Conservation (phyloP, 2,329 filamentous ascomycete genomes). For the Intubia oerlemansii region DNA sequence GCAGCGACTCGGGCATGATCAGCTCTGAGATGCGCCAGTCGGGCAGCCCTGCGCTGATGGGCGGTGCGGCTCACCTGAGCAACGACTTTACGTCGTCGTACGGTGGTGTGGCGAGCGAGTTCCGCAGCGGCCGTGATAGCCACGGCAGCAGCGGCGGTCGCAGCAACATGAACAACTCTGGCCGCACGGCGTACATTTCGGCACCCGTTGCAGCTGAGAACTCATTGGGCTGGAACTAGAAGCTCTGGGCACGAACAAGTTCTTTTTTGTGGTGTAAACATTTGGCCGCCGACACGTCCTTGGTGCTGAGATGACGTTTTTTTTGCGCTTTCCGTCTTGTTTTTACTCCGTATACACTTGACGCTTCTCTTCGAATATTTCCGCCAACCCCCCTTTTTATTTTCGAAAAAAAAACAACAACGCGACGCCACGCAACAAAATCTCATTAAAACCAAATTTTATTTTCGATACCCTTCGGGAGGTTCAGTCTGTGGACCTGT, state of each 20-base stretch:
- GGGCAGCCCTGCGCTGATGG: conserved; percentile 44
- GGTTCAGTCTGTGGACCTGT: conserved; percentile 12
- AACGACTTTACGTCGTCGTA: conserved; percentile 31
- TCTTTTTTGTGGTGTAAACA: too few species aligned
- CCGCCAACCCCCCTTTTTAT: too few species aligned
- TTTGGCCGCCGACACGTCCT: too few species aligned
- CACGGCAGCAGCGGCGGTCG: conserved; percentile 32
- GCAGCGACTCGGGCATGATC: conserved; percentile 51
- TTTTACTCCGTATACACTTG: too few species aligned
- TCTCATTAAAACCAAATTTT: too few species aligned
- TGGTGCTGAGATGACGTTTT: too few species aligned
- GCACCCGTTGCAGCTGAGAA: conserved; percentile 85
- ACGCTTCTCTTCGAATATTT: too few species aligned
- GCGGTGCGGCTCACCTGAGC: conserved; percentile 35
- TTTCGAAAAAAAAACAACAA: too few species aligned
- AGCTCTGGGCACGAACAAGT: too few species aligned
- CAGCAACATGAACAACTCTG: conserved; percentile 30
- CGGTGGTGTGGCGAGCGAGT: conserved; percentile 23
- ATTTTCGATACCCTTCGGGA: conserved; percentile 24
- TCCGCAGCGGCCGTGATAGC: conserved; percentile 34
- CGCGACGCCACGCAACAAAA: too few species aligned
- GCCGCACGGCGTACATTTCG: conserved; percentile 48
- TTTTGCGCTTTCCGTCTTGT: too few species aligned
- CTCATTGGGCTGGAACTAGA: conserved; percentile 86
- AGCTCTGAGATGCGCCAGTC: conserved; percentile 34